Evolutionary conservation across 202 grass and related monocot genomes (phyloP).

Genomic region (Carex arenaria): DNA sequence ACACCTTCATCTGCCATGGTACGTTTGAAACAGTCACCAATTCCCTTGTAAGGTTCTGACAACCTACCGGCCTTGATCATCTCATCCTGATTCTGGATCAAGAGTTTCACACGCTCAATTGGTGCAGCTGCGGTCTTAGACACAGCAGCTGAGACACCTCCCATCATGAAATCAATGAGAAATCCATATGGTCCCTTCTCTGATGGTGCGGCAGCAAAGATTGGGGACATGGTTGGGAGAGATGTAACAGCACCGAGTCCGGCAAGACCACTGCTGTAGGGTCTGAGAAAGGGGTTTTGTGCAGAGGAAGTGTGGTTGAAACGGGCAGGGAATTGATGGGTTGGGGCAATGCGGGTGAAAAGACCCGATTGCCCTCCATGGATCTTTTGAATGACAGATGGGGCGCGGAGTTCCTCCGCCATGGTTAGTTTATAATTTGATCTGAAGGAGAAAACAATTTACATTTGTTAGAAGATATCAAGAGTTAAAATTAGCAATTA

Average conservation of each 20-base stretch:
- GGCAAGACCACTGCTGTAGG: conserved; percentile 21
- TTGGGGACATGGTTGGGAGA: conserved; percentile 25
- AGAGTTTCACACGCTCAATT: conserved; percentile 63
- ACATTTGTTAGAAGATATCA: neutral
- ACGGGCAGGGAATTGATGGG: conserved; percentile 15
- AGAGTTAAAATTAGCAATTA: neutral
- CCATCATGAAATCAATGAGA: conserved; percentile 54
- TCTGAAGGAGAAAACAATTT: conserved; percentile 2
- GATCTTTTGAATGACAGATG: conserved; percentile 33
- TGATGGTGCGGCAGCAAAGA: conserved; percentile 40
- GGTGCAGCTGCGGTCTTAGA: conserved; percentile 66
- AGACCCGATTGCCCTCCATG: conserved; percentile 35
- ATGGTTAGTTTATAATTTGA: conserved; percentile 19
- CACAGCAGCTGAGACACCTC: conserved; percentile 60
- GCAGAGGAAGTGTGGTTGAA: conserved; percentile 26
- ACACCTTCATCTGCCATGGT: conserved; percentile 50
- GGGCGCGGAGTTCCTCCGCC: conserved; percentile 36
- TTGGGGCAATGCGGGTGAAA: conserved; percentile 42
- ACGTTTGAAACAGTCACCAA: conserved; percentile 50
- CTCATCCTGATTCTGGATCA: conserved; percentile 72
- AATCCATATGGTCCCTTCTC: conserved; percentile 50
- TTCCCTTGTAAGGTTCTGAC: conserved; percentile 62
- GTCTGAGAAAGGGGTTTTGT: conserved; percentile 18
- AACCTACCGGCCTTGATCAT: conserved; percentile 58
- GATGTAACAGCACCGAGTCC: conserved; percentile 23